Conservation (phyloP, 176 grass and related monocot genomes). For the Phoenix dactylifera region DNA sequence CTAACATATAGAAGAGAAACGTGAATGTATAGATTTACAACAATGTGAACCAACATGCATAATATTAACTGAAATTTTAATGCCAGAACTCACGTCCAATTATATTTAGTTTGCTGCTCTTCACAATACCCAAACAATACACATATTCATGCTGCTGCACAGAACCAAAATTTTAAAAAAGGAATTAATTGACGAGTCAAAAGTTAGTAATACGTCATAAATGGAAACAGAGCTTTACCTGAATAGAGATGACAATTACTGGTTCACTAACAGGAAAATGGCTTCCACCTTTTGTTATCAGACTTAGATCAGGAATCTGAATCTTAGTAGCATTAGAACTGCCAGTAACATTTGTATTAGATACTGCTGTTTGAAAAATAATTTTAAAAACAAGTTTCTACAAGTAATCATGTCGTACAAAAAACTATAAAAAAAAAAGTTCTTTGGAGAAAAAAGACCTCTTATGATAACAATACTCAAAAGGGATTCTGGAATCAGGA, state of each 20-base stretch:
- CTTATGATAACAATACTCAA: slow-evolving; percentile 72
- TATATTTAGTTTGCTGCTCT: slow-evolving; percentile 63
- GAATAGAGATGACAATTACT: slow-evolving; percentile 42
- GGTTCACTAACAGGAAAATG: slow-evolving; percentile 55
- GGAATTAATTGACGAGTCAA: not conserved
- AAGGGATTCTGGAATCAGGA: slow-evolving; percentile 50
- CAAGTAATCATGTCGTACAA: too few relatives aligned
- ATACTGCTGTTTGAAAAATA: too few relatives aligned
- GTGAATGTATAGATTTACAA: too few relatives aligned
- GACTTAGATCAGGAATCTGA: slow-evolving; percentile 47
- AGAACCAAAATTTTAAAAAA: slow-evolving; percentile 4
- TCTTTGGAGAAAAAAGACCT: slow-evolving; percentile 31
- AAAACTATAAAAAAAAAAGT: not conserved
- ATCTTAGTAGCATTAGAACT: slow-evolving; percentile 44
- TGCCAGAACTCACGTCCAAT: slow-evolving; percentile 62
- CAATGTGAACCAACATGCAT: too few relatives aligned
- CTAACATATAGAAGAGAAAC: too few relatives aligned
- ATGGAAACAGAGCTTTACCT: slow-evolving; percentile 14
- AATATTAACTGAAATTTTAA: too few relatives aligned
- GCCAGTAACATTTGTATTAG: not conserved
- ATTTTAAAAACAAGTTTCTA: too few relatives aligned
- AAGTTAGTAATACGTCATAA: not conserved
- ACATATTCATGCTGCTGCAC: slow-evolving; percentile 51
- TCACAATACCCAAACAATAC: slow-evolving; percentile 70
- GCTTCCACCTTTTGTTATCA: slow-evolving; percentile 48